Evolutionary conservation across 495 filamentous ascomycete species (phyloP), one percentile per base, ranked within the genome.

Genomic region (Podospora bellae-mahoneyi): DNA sequence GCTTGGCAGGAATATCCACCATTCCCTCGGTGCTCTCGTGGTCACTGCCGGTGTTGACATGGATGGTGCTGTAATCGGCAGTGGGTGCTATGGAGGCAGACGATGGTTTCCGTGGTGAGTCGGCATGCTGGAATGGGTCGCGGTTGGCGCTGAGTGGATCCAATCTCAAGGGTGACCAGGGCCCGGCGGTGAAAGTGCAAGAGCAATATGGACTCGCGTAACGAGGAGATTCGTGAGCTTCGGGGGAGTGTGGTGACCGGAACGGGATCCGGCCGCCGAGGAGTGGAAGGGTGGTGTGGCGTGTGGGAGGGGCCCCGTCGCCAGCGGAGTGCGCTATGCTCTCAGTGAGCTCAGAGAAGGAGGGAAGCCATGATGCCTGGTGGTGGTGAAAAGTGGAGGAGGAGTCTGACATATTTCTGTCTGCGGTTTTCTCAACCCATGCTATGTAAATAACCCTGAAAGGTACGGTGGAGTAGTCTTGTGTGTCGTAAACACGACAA

Each of bases 301-400:
- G 55, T 4, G n/a, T 20, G 0, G 55, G 55, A 58, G 18, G 4
- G 55, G 18, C 18, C n/a, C 23, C 55, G 18, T 58, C 55, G 1
- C 7, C n/a, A 10, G 55, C n/a, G 4, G 55, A 58, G 55, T 58
- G 4, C 3, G 55, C 55, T 58, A 58, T 26, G 55, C 55, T 58
- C 55, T 19, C n/a, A n/a, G 55, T 58, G 23, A 58, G 55, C 55
- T 58, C 55, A 26, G 55, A 19, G 55, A 58, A 58, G 23, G 23
- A 58, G 23, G 55, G 55, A 26, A 58, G 55, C 39, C 39, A 48
- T 10, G 39, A 48, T 48, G 6, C 39, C 39, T 48, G 39, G 15
- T 48, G 39, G 39, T 48, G 39, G 15, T 48, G 39, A 13, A 48
- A 48, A 16, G 39, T 48, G 0, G 39, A 48, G 39, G 39, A 48